Percentiles rank a stretch among this genome's conserved stretches.
Conservation (phyloP, 2,329 filamentous ascomycete genomes). For the Sordariomycetes sp. region DNA sequence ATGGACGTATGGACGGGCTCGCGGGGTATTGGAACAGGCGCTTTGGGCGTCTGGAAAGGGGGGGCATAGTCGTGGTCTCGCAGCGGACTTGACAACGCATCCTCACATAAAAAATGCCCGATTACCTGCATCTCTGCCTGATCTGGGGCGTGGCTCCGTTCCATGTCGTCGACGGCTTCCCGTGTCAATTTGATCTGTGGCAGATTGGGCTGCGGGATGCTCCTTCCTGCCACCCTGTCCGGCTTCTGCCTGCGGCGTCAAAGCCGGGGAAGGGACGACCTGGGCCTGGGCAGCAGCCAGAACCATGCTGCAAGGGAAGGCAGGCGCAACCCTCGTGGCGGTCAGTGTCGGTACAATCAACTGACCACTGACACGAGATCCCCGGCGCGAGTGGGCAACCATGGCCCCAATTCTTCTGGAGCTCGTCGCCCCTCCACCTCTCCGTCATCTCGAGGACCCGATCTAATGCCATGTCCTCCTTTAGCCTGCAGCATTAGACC, state of each 20-base stretch:
- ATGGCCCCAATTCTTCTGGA: background rate
- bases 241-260: background rate
- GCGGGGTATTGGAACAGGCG: background rate
- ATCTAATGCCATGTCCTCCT: background rate
- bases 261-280: background rate
- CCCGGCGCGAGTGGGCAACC: background rate
- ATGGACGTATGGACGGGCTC: background rate
- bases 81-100: slow-evolving; percentile 5
- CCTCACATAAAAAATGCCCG: slow-evolving; percentile 7
- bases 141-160: background rate
- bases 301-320: background rate
- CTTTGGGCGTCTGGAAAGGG: background rate
- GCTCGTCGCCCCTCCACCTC: background rate
- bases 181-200: background rate
- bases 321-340: background rate
- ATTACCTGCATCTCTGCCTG: slow-evolving; percentile 7
- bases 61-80: background rate
- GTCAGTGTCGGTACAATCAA: background rate
- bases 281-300: background rate
- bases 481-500: slow-evolving; percentile 2
- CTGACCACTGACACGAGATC: background rate
- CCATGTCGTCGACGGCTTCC: background rate
- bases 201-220: background rate
- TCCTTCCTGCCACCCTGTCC: background rate
- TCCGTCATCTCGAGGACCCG: background rate